Conservation (phyloP, 768 basidiomycete genomes). For the Kondoa malvinella region DNA sequence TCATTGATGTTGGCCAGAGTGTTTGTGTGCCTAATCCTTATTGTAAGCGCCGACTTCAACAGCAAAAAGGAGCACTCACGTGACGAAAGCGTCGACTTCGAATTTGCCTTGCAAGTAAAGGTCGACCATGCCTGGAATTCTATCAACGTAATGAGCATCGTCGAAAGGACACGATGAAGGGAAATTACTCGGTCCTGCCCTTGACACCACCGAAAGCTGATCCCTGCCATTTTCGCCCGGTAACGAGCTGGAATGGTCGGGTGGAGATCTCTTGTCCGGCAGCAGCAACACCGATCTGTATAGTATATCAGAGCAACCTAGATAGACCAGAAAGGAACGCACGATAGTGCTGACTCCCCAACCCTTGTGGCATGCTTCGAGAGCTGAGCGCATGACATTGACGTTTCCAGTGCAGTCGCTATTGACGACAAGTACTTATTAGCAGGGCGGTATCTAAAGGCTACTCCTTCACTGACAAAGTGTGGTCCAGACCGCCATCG, state of each 20-base stretch:
- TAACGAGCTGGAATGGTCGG: conserved; percentile 59
- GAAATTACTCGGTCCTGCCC: conserved; percentile 59
- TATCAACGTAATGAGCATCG: neutral
- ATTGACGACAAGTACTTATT: neutral
- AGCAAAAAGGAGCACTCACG: conserved; percentile 47
- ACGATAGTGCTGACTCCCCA: conserved; percentile 96
- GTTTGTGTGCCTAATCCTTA: neutral
- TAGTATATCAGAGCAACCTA: neutral
- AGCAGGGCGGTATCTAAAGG: neutral
- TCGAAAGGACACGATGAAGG: neutral
- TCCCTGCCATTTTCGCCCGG: conserved; percentile 86
- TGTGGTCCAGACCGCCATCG: conserved; percentile 91
- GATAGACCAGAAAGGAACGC: neutral
- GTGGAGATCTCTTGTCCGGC: conserved; percentile 90
- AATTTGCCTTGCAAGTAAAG: conserved; percentile 48
- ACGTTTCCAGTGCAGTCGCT: conserved; percentile 81
- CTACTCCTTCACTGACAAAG: conserved; percentile 39
- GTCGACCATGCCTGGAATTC: conserved; percentile 29
- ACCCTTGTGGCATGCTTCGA: conserved; percentile 98
- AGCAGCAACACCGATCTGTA: conserved; percentile 62
- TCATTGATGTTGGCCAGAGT: conserved; percentile 89
- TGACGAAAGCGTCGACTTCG: conserved; percentile 81
- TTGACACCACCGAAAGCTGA: conserved; percentile 95
- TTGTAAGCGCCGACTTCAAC: neutral
- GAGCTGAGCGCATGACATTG: conserved; percentile 40